A percentile compares a stretch with the other conserved stretches of the same genome.
These are phyloP conservation scores for Micromonas commoda DNA, from an alignment of 139 green algal species.

Conservation along the genomic window DNA sequence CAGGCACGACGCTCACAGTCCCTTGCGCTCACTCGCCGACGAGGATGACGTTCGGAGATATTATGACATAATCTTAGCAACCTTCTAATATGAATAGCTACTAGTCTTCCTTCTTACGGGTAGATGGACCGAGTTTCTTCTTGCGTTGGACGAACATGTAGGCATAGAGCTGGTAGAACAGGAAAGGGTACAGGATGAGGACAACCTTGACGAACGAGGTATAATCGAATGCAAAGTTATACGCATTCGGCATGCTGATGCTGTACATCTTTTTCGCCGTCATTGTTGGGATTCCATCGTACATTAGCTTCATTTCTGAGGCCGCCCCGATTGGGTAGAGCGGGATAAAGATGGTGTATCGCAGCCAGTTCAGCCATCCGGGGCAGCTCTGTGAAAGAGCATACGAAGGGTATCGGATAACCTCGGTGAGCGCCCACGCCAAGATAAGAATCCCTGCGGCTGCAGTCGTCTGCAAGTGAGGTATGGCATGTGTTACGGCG, in stretches of 20 bases:
- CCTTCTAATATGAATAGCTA: background rate
- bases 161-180: constrained; percentile 15
- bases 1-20: background rate
- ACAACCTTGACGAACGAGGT: background rate
- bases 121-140: constrained; percentile 17
- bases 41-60: background rate
- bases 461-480: background rate
- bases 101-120: background rate
- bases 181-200: constrained; percentile 1
- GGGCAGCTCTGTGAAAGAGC: background rate
- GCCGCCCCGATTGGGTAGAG: constrained; percentile 16
- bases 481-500: background rate
- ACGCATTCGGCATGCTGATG: constrained; percentile 20
- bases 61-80: background rate
- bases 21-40: background rate
- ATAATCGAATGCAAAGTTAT: constrained; percentile 27
- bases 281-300: background rate
- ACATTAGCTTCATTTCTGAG: constrained; percentile 23
- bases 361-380: background rate
- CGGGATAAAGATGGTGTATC: constrained; percentile 22
- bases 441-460: constrained; percentile 1
- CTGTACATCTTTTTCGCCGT: background rate
- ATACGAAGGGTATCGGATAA: constrained; percentile 16
- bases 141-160: constrained; percentile 24
- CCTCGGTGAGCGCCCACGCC: constrained; percentile 15